Evolutionary conservation across 1,284 basidiomycete genomes (phyloP), one percentile per base, ranked within the genome.

Genomic region (Anthracocystis panici-leucophaei): DNA sequence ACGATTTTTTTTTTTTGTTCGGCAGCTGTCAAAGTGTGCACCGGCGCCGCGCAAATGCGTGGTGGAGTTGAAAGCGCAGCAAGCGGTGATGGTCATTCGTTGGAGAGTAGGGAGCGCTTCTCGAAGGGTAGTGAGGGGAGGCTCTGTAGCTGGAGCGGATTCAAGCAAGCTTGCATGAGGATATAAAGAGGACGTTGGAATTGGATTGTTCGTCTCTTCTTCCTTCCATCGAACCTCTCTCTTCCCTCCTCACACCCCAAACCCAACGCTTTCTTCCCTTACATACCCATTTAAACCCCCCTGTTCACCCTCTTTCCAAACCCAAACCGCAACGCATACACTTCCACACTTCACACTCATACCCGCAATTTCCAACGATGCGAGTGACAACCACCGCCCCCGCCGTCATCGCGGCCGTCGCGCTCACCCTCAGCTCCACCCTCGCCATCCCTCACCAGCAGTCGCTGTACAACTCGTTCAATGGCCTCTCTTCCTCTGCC

Each of bases 401-500:
- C 18, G 53, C 60, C 33, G 57, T 70, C 5, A 57, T 50, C 14
- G 57, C 57, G 7, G 61, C 61, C 20, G 66, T 53, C 16, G 53
- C 57, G 3, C 62, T 58, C 12, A 62, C 67, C 20, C 62, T 62
- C 25, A 46, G 62, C 11, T 63, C 68, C 49, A 45, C 62, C 23
- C 58, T 55, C 10, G 73, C 60, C 14, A 29, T 71, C 1, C 73
- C 73, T 27, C 67, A 70, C 51, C 64, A 71, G 57, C 67, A 71
- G 52, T 52, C 44, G 38, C 66, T 75, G 1, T 75, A 71, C 58
- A 65, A 75, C 56, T 50, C 60, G 31, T 75, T 55, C 65, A 75
- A 75, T 23, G 73, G 73, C 10, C 60, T 75, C 7, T 38, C 57
- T 2, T 55, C 55, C 5, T 59, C 62, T 3, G 12, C 64, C 14